Percentiles rank a stretch among this genome's conserved stretches.
These are phyloP conservation scores for Niebla homalea DNA, from an alignment of 495 filamentous ascomycete genomes.

Conservation along the genomic window DNA sequence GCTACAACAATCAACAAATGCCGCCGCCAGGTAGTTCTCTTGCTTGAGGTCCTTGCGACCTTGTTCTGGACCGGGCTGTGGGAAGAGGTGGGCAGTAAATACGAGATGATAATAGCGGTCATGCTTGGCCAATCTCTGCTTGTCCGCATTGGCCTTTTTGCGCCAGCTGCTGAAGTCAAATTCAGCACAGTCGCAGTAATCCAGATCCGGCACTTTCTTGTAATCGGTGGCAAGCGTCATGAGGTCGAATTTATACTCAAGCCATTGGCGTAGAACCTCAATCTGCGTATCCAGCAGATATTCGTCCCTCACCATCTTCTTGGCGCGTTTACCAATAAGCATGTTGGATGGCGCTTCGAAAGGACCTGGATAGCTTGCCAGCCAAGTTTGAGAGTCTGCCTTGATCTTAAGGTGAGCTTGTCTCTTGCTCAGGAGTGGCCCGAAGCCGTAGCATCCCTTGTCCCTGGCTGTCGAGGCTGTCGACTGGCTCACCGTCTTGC, in stretches of 20 bases:
- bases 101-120: too few relatives aligned
- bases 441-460: background rate
- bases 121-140: too few relatives aligned
- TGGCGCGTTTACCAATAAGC: background rate
- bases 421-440: background rate
- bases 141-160: too few relatives aligned
- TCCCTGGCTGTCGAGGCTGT: too few relatives aligned
- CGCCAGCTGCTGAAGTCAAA: background rate
- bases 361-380: background rate
- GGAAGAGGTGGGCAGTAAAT: too few relatives aligned
- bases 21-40: too few relatives aligned
- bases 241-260: background rate
- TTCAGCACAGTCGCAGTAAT: background rate
- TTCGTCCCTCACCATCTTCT: background rate
- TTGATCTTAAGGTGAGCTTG: background rate
- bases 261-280: background rate
- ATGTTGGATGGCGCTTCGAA: background rate
- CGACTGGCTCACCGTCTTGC: background rate
- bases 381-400: background rate
- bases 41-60: too few relatives aligned
- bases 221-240: background rate
- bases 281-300: background rate
- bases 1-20: too few relatives aligned
- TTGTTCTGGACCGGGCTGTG: too few relatives aligned
- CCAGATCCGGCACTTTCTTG: background rate